Percentiles rank a stretch among this genome's conserved stretches.
Conservation (phyloP, 352 stramenopile genomes). For the Globisporangium ultimum region DNA sequence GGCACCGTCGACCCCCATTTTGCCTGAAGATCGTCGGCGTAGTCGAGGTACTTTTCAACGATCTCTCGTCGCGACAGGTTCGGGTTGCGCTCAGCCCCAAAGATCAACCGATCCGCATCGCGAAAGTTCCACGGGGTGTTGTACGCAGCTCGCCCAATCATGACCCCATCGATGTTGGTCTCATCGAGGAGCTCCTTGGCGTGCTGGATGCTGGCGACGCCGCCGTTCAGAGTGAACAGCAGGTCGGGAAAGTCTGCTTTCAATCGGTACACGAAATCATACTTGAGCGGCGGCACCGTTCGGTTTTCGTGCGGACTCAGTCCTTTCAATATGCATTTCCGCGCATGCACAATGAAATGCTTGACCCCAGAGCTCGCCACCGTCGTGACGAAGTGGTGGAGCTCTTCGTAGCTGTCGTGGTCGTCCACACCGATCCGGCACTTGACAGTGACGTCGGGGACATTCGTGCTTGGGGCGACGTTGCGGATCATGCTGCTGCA, state of each 20-base stretch:
- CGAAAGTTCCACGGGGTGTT: slow-evolving; percentile 88
- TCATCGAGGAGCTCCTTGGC: slow-evolving; percentile 85
- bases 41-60: slow-evolving; percentile 83
- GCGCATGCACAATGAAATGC: slow-evolving; percentile 98
- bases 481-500: slow-evolving; percentile 81
- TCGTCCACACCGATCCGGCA: slow-evolving; percentile 97
- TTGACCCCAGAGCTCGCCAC: slow-evolving; percentile 88
- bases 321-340: slow-evolving; percentile 96
- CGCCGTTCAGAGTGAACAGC: slow-evolving; percentile 97
- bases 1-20: slow-evolving; percentile 61
- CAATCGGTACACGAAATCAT: slow-evolving; percentile 93
- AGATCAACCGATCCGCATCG: slow-evolving; percentile 83
- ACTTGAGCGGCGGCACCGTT: slow-evolving; percentile 96
- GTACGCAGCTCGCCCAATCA: slow-evolving; percentile 90
- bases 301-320: slow-evolving; percentile 97
- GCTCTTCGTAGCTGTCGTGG: slow-evolving; percentile 90
- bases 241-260: slow-evolving; percentile 96
- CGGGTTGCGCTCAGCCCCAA: slow-evolving; percentile 60
- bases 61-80: slow-evolving; percentile 86
- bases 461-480: slow-evolving; percentile 23
- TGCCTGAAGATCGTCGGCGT: slow-evolving; percentile 71
- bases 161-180: slow-evolving; percentile 80
- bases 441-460: slow-evolving; percentile 94
- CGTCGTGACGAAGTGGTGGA: slow-evolving; percentile 92
- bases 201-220: slow-evolving; percentile 91